Evolutionary conservation across 352 stramenopile species (phyloP).

Genomic region (Pythium phragmiticola): DNA sequence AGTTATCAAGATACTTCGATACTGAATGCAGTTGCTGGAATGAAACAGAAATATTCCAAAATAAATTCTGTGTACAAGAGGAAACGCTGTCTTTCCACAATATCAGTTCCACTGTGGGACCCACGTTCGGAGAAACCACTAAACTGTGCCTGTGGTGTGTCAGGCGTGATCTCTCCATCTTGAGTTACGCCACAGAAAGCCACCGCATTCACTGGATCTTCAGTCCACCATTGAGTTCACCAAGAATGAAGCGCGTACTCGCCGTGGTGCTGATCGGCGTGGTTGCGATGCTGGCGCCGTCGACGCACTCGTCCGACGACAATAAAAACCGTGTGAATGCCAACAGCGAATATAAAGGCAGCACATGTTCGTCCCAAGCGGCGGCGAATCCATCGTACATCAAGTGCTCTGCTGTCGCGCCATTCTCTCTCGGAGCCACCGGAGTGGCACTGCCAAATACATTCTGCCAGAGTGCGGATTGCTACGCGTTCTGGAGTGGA

Average conservation of each 20-base stretch:
- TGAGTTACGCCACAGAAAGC: background rate
- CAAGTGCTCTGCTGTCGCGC: background rate
- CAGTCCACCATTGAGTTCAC: background rate
- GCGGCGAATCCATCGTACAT: background rate
- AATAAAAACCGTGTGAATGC: background rate
- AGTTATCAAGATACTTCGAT: too few relatives aligned
- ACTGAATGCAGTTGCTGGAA: too few relatives aligned
- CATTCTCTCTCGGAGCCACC: background rate
- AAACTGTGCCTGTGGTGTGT: background rate
- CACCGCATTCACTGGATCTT: too few relatives aligned
- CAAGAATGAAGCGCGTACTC: background rate
- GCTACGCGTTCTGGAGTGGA: background rate
- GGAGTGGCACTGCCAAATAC: background rate
- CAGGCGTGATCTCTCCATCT: background rate
- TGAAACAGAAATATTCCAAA: too few relatives aligned
- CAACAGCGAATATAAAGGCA: background rate
- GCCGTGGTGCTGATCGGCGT: background rate
- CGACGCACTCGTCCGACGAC: background rate
- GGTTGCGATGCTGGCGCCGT: background rate
- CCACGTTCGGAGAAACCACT: background rate
- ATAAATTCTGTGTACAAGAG: too few relatives aligned
- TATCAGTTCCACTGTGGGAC: too few relatives aligned
- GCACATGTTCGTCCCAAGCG: background rate
- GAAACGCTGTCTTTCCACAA: too few relatives aligned
- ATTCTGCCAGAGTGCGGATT: background rate